Evolutionary conservation across 2,329 filamentous ascomycete genomes (phyloP), one percentile per base, ranked within the genome.

Genomic region (Paracamarosporium sp.): DNA sequence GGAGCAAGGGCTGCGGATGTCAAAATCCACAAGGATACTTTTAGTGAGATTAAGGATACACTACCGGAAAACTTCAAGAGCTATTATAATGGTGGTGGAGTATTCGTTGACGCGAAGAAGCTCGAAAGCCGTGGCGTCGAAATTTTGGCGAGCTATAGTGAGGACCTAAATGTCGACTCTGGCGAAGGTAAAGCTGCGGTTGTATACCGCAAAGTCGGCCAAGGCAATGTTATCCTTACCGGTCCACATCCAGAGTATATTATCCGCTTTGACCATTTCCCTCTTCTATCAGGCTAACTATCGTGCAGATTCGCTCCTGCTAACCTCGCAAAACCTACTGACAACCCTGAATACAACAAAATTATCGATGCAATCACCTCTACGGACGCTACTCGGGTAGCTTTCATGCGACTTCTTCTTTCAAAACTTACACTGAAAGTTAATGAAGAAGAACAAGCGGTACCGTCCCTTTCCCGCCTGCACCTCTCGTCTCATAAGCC

Each of bases 71-170:
- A 82, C 1, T 91, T 96, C 58, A 81, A 83, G 52, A 89, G 87
- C 13, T 99, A 99, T 73, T 97, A 94, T 76, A 99, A 99, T 67
- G 95, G 95, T 0, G 95, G 95, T 0, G 93, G 95, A 3, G 88
- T 96, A 1, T 99, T 98, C 79, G 91, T 97, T 1, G 89, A 95
- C 77, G 89, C 90, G 1, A 82, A 84, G 3, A 85, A 83, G 43
- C 81, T 86, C 55, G 79, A 81, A 54, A 83, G 85, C 28, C 79
- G 83, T 61, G 90, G 89, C 1, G 86, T 97, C 0, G 87, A 97
- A 75, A 84, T 97, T 6, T 80, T 99, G 24, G 95, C 94, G 1
- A 90, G 84, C 57, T 99, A 95, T 72, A 83, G 83, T 0, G 89
- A 92, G 33, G 81, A 89, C 13, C 76, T 96, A 12, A 86, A 90